Conservation (phyloP, 1,284 basidiomycete genomes). For the Ustilago sp. region DNA sequence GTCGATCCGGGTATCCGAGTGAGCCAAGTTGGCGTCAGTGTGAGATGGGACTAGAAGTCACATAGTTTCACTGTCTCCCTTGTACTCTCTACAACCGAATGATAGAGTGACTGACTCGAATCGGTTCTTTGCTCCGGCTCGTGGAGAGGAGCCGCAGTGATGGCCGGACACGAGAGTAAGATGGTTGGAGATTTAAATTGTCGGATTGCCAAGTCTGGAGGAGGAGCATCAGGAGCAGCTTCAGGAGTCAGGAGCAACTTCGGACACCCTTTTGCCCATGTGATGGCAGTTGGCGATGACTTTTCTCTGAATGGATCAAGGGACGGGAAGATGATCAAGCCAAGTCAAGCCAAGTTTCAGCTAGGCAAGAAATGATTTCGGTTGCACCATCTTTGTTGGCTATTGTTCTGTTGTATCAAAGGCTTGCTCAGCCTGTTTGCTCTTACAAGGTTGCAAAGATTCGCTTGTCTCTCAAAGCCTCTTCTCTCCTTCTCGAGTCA, state of each 20-base stretch:
- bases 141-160: background rate
- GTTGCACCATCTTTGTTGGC: background rate
- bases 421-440: no score
- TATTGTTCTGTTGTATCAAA: no score
- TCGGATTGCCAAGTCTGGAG: constrained; percentile 4
- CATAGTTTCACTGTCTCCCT: no score
- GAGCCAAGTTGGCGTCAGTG: no score
- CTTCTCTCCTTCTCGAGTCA: no score
- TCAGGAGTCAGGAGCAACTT: background rate
- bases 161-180: background rate
- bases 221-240: background rate
- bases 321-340: background rate
- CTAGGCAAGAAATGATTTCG: background rate
- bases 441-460: no score
- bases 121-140: background rate
- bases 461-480: no score
- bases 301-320: background rate
- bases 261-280: no score
- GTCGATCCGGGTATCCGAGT: no score
- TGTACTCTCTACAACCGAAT: no score
- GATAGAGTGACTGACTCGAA: background rate
- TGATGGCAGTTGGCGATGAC: background rate
- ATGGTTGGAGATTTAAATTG: background rate
- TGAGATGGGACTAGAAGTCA: no score
- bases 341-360: background rate